A percentile compares a stretch with the other conserved stretches of the same genome.
Evolutionary conservation across 192 early-diverging fungal species (phyloP).

Genomic region (Oehlia diaphana): DNA sequence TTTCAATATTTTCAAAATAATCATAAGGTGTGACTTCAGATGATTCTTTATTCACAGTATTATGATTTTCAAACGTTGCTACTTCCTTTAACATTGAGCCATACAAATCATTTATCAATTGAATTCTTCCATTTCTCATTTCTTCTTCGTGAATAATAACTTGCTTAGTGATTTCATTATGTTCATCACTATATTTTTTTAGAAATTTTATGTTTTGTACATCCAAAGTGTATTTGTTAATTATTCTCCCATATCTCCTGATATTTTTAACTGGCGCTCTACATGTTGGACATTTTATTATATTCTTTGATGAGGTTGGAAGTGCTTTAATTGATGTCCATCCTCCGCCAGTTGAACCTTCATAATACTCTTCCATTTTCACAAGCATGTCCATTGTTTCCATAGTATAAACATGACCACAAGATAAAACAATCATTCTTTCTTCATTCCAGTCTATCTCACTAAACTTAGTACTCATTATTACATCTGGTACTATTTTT

Average conservation of each 20-base stretch:
- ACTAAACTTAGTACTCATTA: no score
- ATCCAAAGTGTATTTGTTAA: conserved; percentile 11
- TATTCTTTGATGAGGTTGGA: not conserved
- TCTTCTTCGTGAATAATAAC: not conserved
- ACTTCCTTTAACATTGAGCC: no score
- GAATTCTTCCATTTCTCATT: not conserved
- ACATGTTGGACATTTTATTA: conserved; percentile 18
- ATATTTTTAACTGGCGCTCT: conserved; percentile 13
- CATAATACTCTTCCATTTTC: conserved; percentile 46
- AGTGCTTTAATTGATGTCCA: conserved; percentile 3
- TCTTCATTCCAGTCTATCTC: conserved; percentile 42
- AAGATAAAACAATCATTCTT: conserved; percentile 47
- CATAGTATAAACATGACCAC: conserved; percentile 55
- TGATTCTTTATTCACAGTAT: no score
- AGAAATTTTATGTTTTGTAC: conserved; percentile 29
- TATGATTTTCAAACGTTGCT: no score
- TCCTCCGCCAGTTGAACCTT: not conserved
- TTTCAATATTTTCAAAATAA: no score
- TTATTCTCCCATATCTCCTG: conserved; percentile 19
- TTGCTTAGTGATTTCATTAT: not conserved
- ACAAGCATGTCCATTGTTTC: conserved; percentile 51
- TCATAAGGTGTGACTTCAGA: no score
- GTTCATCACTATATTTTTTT: not conserved
- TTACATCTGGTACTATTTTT: no score
- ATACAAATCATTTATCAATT: not conserved